phyloP scores from a whole-genome alignment of 495 filamentous ascomycete genomes.

The Delitschia confertaspora region DNA sequence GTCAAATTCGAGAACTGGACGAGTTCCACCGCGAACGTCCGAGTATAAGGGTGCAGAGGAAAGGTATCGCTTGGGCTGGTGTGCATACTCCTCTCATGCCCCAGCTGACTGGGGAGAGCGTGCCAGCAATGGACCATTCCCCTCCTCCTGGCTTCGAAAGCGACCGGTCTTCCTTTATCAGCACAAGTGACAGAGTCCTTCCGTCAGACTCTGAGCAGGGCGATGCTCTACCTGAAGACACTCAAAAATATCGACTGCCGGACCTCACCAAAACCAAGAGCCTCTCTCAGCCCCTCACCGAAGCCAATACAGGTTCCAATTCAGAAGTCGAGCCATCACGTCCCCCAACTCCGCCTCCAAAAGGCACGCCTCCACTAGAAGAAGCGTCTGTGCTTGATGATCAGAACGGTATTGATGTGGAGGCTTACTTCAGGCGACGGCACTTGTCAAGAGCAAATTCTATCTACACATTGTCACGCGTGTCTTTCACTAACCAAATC shows the following conservation, averaged over 20 bases:
- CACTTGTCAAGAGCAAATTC: constrained; percentile 55
- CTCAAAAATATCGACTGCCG: constrained; percentile 55
- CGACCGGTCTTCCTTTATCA: constrained; percentile 34
- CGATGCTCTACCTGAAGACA: constrained; percentile 46
- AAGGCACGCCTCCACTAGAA: constrained; percentile 41
- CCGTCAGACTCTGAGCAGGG: constrained; percentile 36
- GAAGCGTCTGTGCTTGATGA: constrained; percentile 34
- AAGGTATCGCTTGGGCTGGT: constrained; percentile 27
- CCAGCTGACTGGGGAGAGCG: constrained; percentile 37
- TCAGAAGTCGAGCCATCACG: constrained; percentile 1
- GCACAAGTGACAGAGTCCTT: constrained; percentile 31
- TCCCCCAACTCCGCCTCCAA: constrained; percentile 30
- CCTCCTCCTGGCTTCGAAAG: constrained; percentile 30
- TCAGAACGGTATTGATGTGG: constrained; percentile 37
- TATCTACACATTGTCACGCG: constrained; percentile 79
- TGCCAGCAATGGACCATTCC: constrained; percentile 25
- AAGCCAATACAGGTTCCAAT: neutral
- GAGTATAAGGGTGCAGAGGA: constrained; percentile 24
- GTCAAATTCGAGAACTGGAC: constrained; percentile 51
- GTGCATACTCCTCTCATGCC: constrained; percentile 27
- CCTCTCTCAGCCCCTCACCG: constrained; percentile 31
- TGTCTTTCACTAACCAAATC: constrained; percentile 84
- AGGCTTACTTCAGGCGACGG: constrained; percentile 45
- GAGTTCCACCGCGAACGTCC: constrained; percentile 25
- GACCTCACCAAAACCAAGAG: constrained; percentile 54